Conservation (phyloP, 2,329 filamentous ascomycete genomes). For the Pseudocercospora macadamiae region DNA sequence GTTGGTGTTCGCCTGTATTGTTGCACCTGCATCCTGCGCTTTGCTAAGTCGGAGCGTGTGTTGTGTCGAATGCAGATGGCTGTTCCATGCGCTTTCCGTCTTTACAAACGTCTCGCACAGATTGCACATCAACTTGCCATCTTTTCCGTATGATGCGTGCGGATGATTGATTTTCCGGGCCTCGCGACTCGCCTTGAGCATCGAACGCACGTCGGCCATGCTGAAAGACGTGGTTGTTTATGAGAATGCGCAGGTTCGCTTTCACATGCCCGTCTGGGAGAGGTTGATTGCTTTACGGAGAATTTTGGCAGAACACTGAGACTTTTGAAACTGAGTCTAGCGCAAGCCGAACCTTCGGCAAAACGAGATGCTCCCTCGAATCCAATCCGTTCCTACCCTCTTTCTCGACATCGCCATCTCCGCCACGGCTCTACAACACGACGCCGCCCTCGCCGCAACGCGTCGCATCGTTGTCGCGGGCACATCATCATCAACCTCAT, state of each 20-base stretch:
- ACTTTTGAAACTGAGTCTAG: neutral
- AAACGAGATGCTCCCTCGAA: no score
- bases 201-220: slow-evolving; percentile 79
- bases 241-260: neutral
- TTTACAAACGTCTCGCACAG: slow-evolving; percentile 68
- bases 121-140: slow-evolving; percentile 69
- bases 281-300: neutral
- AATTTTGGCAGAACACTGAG: neutral
- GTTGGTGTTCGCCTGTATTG: slow-evolving; percentile 32
- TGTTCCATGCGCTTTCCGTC: slow-evolving; percentile 68
- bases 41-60: slow-evolving; percentile 45
- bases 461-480: slow-evolving; percentile 9
- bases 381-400: neutral
- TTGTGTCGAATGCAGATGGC: slow-evolving; percentile 58
- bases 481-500: neutral
- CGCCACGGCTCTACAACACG: neutral
- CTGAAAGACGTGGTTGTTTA: neutral
- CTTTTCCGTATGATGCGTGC: slow-evolving; percentile 67
- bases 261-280: neutral
- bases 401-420: neutral
- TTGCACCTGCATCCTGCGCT: slow-evolving; percentile 34
- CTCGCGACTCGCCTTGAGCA: slow-evolving; percentile 76
- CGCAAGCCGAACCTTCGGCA: slow-evolving; percentile 1
- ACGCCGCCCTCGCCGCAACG: neutral
- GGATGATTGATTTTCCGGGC: slow-evolving; percentile 73